phyloP scores from a whole-genome alignment of 2,329 filamentous ascomycete species.

The Sarocladium kiliense region DNA sequence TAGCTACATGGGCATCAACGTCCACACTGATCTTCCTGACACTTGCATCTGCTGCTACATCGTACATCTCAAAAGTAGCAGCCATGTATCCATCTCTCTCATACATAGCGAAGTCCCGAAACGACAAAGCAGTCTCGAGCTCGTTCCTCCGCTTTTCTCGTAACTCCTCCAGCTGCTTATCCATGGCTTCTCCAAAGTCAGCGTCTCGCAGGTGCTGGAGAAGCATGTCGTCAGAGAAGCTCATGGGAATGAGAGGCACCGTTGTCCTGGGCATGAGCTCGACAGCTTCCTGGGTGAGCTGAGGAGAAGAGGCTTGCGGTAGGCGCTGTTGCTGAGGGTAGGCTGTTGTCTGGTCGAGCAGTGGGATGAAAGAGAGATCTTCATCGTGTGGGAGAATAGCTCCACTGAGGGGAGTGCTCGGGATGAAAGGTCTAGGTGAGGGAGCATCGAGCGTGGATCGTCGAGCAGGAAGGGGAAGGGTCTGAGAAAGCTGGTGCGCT shows the following conservation, averaged over 20 bases:
- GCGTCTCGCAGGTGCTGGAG: conserved; percentile 34
- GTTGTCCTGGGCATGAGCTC: conserved; percentile 11
- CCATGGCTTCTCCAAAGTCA: conserved; percentile 35
- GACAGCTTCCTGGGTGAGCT: conserved; percentile 13
- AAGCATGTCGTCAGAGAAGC: conserved; percentile 36
- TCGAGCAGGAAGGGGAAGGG: conserved; percentile 14
- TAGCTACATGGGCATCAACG: conserved; percentile 17
- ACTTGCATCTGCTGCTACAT: conserved; percentile 42
- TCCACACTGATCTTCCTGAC: conserved; percentile 27
- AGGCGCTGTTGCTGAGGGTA: conserved; percentile 1
- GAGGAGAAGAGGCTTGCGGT: conserved; percentile 14
- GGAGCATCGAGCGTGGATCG: conserved; percentile 25
- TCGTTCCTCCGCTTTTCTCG: conserved; percentile 26
- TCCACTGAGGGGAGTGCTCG: not conserved
- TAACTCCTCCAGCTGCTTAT: conserved; percentile 30
- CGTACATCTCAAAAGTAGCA: conserved; percentile 53
- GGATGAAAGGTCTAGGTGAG: conserved; percentile 15
- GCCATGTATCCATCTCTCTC: conserved; percentile 37
- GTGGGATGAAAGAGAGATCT: conserved; percentile 25
- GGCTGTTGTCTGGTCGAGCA: conserved; percentile 17
- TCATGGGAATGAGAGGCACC: conserved; percentile 16
- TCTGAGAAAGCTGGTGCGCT: conserved; percentile 12
- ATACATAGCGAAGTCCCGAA: conserved; percentile 28
- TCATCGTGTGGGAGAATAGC: conserved; percentile 20
- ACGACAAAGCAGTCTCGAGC: conserved; percentile 24